phyloP scores from a whole-genome alignment of 83 land plant genomes.

The Larix sibirica region DNA sequence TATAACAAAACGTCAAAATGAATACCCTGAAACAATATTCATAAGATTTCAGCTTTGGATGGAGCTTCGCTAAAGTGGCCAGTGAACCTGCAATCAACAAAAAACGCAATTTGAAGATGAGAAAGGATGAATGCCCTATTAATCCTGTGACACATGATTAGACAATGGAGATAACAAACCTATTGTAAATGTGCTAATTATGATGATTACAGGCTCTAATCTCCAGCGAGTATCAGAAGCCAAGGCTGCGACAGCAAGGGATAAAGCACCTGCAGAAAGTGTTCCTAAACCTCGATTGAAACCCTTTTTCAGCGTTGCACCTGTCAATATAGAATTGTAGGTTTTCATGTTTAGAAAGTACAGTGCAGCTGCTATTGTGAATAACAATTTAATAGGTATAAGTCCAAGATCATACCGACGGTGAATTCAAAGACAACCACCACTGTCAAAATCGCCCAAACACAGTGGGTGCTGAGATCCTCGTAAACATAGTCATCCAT shows the following conservation, averaged over 20 bases:
- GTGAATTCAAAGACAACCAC: conserved; percentile 69
- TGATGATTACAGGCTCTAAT: conserved; percentile 26
- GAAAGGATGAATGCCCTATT: not conserved
- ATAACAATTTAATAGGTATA: too few species aligned
- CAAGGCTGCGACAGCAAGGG: conserved; percentile 30
- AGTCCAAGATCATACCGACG: conserved; percentile 37
- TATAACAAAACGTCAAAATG: not conserved
- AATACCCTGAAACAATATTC: conserved; percentile 11
- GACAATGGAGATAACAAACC: conserved; percentile 17
- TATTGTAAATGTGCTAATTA: conserved; percentile 32
- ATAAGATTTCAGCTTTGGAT: not conserved
- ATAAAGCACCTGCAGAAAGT: conserved; percentile 45
- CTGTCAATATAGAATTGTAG: conserved; percentile 18
- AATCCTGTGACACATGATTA: too few species aligned
- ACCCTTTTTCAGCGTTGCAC: conserved; percentile 75
- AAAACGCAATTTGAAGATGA: not conserved
- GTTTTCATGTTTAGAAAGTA: too few species aligned
- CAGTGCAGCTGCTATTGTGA: too few species aligned
- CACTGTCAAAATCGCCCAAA: conserved; percentile 85
- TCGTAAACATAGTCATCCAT: conserved; percentile 32
- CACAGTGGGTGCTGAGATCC: conserved; percentile 53
- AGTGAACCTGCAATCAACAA: not conserved
- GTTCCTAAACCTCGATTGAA: conserved; percentile 64
- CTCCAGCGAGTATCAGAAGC: conserved; percentile 32
- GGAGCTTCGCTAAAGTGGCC: conserved; percentile 1